Percentiles rank a stretch among this genome's conserved stretches.
These are phyloP conservation scores for Hypoxylon sp. DNA, from an alignment of 2,329 filamentous ascomycete genomes.

Conservation along the genomic window DNA sequence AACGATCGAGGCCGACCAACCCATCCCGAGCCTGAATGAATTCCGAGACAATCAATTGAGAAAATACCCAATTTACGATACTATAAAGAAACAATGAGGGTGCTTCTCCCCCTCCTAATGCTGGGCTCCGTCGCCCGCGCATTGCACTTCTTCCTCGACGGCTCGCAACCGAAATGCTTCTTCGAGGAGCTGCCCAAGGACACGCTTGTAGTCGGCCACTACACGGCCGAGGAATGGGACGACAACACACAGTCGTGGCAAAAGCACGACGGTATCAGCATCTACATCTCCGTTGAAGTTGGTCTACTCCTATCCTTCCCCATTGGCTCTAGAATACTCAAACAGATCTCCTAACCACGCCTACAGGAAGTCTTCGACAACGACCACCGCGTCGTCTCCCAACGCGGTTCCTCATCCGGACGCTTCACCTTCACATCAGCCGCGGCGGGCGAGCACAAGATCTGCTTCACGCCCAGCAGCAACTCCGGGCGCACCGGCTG, in stretches of 20 bases:
- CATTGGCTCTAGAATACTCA: neutral
- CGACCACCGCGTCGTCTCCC: slow-evolving; percentile 94
- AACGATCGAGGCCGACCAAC: slow-evolving; percentile 20
- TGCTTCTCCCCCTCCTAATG: slow-evolving; percentile 75
- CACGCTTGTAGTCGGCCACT: slow-evolving; percentile 94
- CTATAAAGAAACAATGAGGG: slow-evolving; percentile 63
- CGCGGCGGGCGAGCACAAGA: slow-evolving; percentile 93
- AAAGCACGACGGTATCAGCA: slow-evolving; percentile 80
- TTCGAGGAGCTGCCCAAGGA: slow-evolving; percentile 98
- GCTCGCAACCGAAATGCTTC: slow-evolving; percentile 90
- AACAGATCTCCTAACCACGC: neutral
- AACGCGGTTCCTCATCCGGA: slow-evolving; percentile 81
- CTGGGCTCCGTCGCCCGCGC: slow-evolving; percentile 79
- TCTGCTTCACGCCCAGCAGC: slow-evolving; percentile 92
- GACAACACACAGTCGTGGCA: slow-evolving; percentile 76
- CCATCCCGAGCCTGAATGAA: slow-evolving; percentile 8
- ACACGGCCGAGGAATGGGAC: slow-evolving; percentile 87
- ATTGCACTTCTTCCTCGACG: slow-evolving; percentile 96
- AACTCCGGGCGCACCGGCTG: slow-evolving; percentile 78
- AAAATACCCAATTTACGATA: slow-evolving; percentile 13
- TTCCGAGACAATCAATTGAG: slow-evolving; percentile 35
- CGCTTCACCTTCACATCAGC: slow-evolving; percentile 96
- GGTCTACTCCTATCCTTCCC: slow-evolving; percentile 48
- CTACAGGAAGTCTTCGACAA: slow-evolving; percentile 91
- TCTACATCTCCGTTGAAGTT: slow-evolving; percentile 92